Evolutionary conservation across 148 eudicot genomes (phyloP), one percentile per base, ranked within the genome.

Genomic region (Salicornia ramosissima): DNA sequence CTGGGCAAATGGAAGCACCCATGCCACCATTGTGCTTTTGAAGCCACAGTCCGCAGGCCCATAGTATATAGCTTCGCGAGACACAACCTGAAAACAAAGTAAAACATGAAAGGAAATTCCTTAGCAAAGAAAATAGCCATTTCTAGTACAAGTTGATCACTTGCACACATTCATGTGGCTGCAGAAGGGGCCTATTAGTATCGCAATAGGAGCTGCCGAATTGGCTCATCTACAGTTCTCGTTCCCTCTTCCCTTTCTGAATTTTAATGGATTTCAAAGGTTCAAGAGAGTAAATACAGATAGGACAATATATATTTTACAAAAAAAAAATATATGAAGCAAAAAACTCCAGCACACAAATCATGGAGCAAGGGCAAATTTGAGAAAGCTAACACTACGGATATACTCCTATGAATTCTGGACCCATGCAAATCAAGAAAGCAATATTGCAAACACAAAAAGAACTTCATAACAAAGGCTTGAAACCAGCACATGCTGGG

Each of bases 1-100:
- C 80, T 90, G 99, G 43, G 88, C 96, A 80, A 88, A 90, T 46
- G 99, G 97, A 53, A 94, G 92, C 76, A 83, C 86, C 97, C 97
- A 87, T 57, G 82, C 83, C 49, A 94, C 77, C 88, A 94, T 73
- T 46, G 87, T 82, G 60, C 81, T 75, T 72, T 80, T 84, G 47
- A 77, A 85, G 66, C 85, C 81, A 78, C 69, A 74, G 77, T 88
- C 91, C 40, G 81, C 79, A 61, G 78, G 79, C 50, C 96, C 92
- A 66, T 84, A 80, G 72, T 79, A 83, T 68, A 94, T 86, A 52
- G 97, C 87, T 84, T 94, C 97, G 65, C 91, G 99, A 74, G 87
- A 80, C 53, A 87, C 86, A 71, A 94, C 83, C 98, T 92, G 83
- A 80, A 80, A 53, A 53, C 26, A 53, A 68, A 26, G n/a, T 51